phyloP scores from a whole-genome alignment of 116 monocot genomes.

The Cymodocea nodosa region DNA sequence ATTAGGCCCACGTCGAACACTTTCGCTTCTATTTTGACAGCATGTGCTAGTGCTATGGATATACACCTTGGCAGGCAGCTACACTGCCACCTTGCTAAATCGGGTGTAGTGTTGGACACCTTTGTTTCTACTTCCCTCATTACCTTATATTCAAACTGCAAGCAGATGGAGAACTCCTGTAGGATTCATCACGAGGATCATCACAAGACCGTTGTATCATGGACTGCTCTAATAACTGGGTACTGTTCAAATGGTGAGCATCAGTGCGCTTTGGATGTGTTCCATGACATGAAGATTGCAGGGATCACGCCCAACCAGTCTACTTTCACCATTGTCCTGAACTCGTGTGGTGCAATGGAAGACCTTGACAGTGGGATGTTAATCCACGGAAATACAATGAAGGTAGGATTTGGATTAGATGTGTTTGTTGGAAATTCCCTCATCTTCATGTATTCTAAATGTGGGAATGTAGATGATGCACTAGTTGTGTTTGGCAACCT shows the following conservation, averaged over 20 bases:
- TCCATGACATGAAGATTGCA: slow-evolving; percentile 27
- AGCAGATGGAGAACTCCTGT: slow-evolving; percentile 33
- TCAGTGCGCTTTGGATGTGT: slow-evolving; percentile 39
- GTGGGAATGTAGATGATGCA: slow-evolving; percentile 49
- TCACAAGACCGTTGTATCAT: slow-evolving; percentile 36
- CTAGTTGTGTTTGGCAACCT: slow-evolving; percentile 34
- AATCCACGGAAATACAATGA: slow-evolving; percentile 39
- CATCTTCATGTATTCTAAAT: slow-evolving; percentile 60
- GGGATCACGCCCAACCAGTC: slow-evolving; percentile 52
- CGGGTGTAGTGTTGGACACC: slow-evolving; percentile 19
- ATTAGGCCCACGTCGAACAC: slow-evolving; percentile 53
- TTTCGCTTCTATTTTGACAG: slow-evolving; percentile 48
- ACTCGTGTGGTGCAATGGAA: slow-evolving; percentile 53
- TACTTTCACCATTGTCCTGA: slow-evolving; percentile 58
- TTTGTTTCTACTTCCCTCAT: slow-evolving; percentile 59
- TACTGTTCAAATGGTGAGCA: slow-evolving; percentile 42
- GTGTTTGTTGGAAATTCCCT: slow-evolving; percentile 72
- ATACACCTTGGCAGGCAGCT: slow-evolving; percentile 38
- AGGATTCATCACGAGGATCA: slow-evolving; percentile 27
- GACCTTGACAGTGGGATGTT: slow-evolving; percentile 41
- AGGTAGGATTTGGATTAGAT: slow-evolving; percentile 40
- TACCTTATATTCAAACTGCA: slow-evolving; percentile 53
- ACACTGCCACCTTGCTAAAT: slow-evolving; percentile 32
- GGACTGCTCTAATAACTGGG: slow-evolving; percentile 72
- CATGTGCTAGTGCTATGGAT: slow-evolving; percentile 28